Base-by-base conservation (phyloP, 2,329 filamentous ascomycete genomes). In the Talaromyces sp. region DNA sequence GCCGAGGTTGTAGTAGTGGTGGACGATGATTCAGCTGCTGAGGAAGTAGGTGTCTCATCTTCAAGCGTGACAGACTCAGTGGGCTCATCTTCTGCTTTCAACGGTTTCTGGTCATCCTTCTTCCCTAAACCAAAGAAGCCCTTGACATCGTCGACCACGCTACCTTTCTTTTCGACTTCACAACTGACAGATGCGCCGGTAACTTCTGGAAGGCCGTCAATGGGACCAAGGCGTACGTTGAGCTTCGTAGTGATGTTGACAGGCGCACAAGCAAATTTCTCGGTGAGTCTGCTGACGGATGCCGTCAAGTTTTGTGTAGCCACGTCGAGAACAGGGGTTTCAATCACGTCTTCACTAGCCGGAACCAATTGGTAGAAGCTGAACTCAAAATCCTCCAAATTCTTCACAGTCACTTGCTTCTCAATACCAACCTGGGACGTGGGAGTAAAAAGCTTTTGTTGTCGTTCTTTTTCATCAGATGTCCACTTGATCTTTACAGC, bases 91-190 rank as follows among this genome's bases (percentile, higher is more conserved):
- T 83, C 89, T 56, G 88, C 89, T 64, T 85, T 83, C 37, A 96
- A 72, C 7, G 84, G 80, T 66, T 84, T 83, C 77, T 96, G 90
- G 62, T 93, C 90, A 66, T 90, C 89, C 79, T 91, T 92, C 71
- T 90, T 90, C 28, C 93, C 95, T 73, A 98, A 93, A 5, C 95
- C 95, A 72, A 99, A 96, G 66, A 97, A 85, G 67, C 93, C 96
- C 83, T 99, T 99, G 67, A 98, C 91, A 48, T 92, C 93, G 71
- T 96, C 93, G 55, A 97, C 90, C 56, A 98, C 85, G 58, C 89
- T 88, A 66, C 90, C 91, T 74, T 92, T 91, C 76, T 86, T 86
- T 59, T 96, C 90, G 28, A 89, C 85, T 73, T 96, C 91, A 72
- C 95, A 99, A 74, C 93, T 93, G 5, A 95, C 88, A 62, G 84